Evolutionary conservation across 352 stramenopile species (phyloP).

Genomic region (Albugo laibachii): DNA sequence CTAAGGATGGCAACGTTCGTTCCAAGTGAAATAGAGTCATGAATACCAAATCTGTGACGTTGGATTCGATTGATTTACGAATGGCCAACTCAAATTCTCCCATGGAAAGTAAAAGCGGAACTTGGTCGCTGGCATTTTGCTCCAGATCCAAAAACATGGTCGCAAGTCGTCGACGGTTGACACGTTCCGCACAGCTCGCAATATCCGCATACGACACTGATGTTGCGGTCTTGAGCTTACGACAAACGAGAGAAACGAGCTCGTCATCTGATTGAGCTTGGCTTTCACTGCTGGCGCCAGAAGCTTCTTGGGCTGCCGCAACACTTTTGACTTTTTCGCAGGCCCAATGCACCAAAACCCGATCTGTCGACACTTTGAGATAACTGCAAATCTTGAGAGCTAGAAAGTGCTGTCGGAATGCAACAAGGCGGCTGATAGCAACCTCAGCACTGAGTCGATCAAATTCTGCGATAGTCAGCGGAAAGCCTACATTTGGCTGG

Average conservation of each 20-base stretch:
- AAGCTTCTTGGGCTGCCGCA: not conserved
- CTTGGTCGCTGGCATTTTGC: conserved; percentile 72
- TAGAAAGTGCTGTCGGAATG: conserved; percentile 72
- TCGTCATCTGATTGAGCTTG: conserved; percentile 32
- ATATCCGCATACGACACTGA: conserved; percentile 70
- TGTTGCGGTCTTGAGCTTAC: conserved; percentile 65
- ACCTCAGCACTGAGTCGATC: conserved; percentile 69
- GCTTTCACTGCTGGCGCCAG: not conserved
- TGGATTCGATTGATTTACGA: conserved; percentile 74
- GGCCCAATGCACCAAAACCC: conserved; percentile 80
- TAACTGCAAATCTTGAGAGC: conserved; percentile 84
- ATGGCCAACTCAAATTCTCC: conserved; percentile 80
- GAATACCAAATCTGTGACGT: conserved; percentile 79
- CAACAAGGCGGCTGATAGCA: conserved; percentile 66
- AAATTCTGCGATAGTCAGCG: conserved; percentile 61
- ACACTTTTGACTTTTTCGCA: conserved; percentile 77
- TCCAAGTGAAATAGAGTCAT: conserved; percentile 79
- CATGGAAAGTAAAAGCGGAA: conserved; percentile 80
- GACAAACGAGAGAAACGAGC: conserved; percentile 60
- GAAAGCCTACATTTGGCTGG: conserved; percentile 56
- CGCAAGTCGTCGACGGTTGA: conserved; percentile 62
- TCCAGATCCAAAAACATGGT: conserved; percentile 83
- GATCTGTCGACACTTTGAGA: conserved; percentile 69
- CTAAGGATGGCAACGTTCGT: conserved; percentile 52
- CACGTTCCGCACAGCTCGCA: conserved; percentile 55